Evolutionary conservation across 2,329 filamentous ascomycete species (phyloP).

Genomic region (Colletotrichum filicis): DNA sequence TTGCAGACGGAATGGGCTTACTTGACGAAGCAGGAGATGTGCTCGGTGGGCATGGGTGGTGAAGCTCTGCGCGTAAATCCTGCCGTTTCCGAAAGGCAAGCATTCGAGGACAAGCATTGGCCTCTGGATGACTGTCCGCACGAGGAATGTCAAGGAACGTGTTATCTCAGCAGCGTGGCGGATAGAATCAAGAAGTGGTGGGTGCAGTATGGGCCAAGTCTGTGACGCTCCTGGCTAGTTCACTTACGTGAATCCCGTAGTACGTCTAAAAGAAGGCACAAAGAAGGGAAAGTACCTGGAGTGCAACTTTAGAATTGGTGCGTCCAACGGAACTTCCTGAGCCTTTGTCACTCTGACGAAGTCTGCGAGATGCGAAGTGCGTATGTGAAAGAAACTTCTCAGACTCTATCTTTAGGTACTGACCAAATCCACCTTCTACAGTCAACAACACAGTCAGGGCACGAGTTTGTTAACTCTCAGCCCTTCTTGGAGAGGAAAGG

Average conservation of each 20-base stretch:
- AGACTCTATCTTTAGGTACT: too few relatives aligned
- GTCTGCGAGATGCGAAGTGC: too few relatives aligned
- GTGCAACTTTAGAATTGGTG: too few relatives aligned
- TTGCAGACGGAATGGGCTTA: neutral
- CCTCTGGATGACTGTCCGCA: neutral
- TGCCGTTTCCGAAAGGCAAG: neutral
- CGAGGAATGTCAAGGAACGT: neutral
- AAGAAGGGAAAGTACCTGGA: neutral
- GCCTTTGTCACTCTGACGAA: too few relatives aligned
- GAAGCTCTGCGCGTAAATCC: neutral
- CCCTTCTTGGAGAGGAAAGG: neutral
- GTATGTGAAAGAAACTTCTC: too few relatives aligned
- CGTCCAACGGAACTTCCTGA: too few relatives aligned
- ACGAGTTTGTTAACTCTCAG: too few relatives aligned
- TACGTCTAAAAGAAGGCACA: neutral
- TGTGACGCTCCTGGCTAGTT: neutral
- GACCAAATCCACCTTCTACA: too few relatives aligned
- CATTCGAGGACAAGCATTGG: neutral
- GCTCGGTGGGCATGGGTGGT: neutral
- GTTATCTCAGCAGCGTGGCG: neutral
- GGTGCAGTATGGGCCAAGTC: neutral
- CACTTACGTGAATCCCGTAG: neutral
- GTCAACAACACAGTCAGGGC: too few relatives aligned
- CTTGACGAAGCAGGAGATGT: neutral
- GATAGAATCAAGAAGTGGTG: neutral